Conservation (phyloP, 2,329 filamentous ascomycete species). For the Didymella arachidicola region DNA sequence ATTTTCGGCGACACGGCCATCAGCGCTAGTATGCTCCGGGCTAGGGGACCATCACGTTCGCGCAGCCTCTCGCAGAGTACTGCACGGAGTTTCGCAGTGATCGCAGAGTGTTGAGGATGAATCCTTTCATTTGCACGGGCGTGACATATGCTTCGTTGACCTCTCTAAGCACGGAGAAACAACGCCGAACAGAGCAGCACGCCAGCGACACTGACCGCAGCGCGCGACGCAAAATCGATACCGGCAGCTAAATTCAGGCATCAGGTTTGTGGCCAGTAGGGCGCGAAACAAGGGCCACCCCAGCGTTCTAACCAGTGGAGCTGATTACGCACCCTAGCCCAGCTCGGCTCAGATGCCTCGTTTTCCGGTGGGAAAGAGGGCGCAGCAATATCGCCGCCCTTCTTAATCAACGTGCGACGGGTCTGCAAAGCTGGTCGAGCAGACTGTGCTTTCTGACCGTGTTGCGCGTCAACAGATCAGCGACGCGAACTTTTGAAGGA, state of each 20-base stretch:
- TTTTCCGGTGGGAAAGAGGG: slow-evolving; percentile 37
- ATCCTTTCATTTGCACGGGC: neutral
- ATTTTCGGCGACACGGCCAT: slow-evolving; percentile 4
- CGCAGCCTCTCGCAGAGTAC: slow-evolving; percentile 20
- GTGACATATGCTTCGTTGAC: slow-evolving; percentile 3
- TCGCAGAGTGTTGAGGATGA: slow-evolving; percentile 1
- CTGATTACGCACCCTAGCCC: slow-evolving; percentile 38
- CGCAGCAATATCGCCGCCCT: slow-evolving; percentile 39
- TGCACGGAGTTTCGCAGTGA: slow-evolving; percentile 16
- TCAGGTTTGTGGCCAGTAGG: slow-evolving; percentile 36
- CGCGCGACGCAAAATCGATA: slow-evolving; percentile 1
- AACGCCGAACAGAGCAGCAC: neutral
- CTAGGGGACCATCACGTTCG: slow-evolving; percentile 20
- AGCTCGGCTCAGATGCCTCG: slow-evolving; percentile 30
- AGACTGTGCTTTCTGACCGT: neutral
- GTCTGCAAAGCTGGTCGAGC: neutral
- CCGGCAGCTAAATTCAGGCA: slow-evolving; percentile 23
- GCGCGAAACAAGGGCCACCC: slow-evolving; percentile 32
- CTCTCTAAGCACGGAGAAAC: slow-evolving; percentile 5
- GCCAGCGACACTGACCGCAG: neutral
- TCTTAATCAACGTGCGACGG: slow-evolving; percentile 27
- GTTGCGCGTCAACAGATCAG: neutral
- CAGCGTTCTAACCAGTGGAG: slow-evolving; percentile 37
- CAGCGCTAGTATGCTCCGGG: slow-evolving; percentile 13
- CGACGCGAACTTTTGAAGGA: neutral